Conservation (phyloP, 345 rosid species). For the Gossypium sturtianum region DNA sequence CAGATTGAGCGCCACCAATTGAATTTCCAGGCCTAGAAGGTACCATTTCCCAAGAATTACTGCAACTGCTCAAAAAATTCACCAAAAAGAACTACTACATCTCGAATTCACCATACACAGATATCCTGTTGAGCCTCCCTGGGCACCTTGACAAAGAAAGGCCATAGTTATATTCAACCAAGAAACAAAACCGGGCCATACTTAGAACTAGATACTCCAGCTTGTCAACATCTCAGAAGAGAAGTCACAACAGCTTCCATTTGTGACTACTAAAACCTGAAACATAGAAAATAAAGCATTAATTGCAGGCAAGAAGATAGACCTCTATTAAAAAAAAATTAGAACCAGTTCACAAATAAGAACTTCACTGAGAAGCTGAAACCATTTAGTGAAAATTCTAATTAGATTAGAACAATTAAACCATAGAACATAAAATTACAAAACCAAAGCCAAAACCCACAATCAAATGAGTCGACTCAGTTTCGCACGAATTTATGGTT, state of each 20-base stretch:
- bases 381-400: neutral
- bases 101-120: neutral
- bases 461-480: neutral
- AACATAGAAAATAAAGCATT: neutral
- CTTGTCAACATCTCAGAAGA: neutral
- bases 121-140: neutral
- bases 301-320: neutral
- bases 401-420: neutral
- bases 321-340: neutral
- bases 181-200: neutral
- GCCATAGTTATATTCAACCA: neutral
- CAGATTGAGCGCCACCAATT: slow-evolving; percentile 54
- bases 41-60: slow-evolving; percentile 35
- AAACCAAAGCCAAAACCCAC: neutral
- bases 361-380: neutral
- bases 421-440: neutral
- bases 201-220: neutral
- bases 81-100: neutral
- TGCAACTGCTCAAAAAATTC: neutral
- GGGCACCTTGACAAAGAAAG: neutral
- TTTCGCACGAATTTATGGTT: neutral
- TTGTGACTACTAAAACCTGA: neutral
- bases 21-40: slow-evolving; percentile 57
- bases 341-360: neutral
- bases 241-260: neutral